Evolutionary conservation across 371 early-diverging fungal species (phyloP), one percentile per base, ranked within the genome.

Genomic region (Mucor velutinosus): DNA sequence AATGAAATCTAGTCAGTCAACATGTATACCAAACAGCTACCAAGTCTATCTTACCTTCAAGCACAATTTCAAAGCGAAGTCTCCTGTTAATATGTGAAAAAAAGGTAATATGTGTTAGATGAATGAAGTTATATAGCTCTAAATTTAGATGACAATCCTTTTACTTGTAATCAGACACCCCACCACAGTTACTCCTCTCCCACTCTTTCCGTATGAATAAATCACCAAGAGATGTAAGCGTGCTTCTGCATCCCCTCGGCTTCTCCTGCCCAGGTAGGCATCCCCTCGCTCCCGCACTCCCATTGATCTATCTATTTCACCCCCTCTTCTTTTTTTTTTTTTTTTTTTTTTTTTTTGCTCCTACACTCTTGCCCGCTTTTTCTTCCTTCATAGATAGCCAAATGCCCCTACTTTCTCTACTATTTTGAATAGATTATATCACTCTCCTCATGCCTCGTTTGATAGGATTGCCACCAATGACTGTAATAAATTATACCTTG

Each of bases 41-140:
- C 17, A 7, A 29, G n/a, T 58, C 30, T 63, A 32, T 33, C 58
- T 29, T 72, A 77, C 72, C 72, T 72, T 77, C 74, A n/a, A 77
- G 58, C 15, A 67, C 45, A 7, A 77, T 65, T 64, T 69, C 45
- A 64, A 77, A 72, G 29, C 70, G 67, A 60, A 71, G 69, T 29
- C 58, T 64, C 32, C 69, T 71, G 65, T 11, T 58, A 37, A 12
- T 37, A 17, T 23, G 37, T 33, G 10, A 37, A 62, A 45, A 30
- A 51, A 30, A 58, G 10, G 41, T n/a, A 30, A 53, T 35, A 30
- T 37, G 47, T 55, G 21, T 51, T 23, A 51, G 51, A 51, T 25
- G 23, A 21, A 11, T 21, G 1, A 19, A 51, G 21, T 51, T 19
- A 60, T 39, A 15, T 29, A 15, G 14, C 35, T 66, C 49, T 59